Evolutionary conservation across 2,329 filamentous ascomycete species (phyloP).

Genomic region (Nothophaeocryptopus gaeumannii): DNA sequence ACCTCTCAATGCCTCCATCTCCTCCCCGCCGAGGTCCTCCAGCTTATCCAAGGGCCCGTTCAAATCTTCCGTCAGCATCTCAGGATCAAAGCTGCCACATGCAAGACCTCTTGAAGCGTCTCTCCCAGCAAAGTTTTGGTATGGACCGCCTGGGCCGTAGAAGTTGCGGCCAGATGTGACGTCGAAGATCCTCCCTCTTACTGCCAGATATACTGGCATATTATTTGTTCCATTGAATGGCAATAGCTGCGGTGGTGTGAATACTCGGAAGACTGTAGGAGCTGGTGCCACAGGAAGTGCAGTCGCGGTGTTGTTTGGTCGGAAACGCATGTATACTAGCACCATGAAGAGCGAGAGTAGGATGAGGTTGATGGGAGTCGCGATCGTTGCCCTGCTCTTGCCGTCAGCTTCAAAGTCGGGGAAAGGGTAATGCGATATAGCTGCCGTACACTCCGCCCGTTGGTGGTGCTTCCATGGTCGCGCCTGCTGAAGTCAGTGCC

Average conservation of each 20-base stretch:
- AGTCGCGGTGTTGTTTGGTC: slow-evolving; percentile 47
- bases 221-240: slow-evolving; percentile 76
- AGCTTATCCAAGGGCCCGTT: slow-evolving; percentile 78
- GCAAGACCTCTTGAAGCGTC: slow-evolving; percentile 88
- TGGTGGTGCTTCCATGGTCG: slow-evolving; percentile 10
- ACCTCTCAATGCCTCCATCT: slow-evolving; percentile 74
- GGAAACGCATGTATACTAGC: slow-evolving; percentile 58
- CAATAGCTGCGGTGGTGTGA: slow-evolving; percentile 77
- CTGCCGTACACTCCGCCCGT: slow-evolving; percentile 14
- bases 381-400: slow-evolving; percentile 49
- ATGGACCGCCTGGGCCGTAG: slow-evolving; percentile 92
- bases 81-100: slow-evolving; percentile 87
- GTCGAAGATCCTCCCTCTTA: slow-evolving; percentile 88
- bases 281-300: slow-evolving; percentile 56
- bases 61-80: slow-evolving; percentile 90
- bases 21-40: slow-evolving; percentile 66
- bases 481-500: slow-evolving; percentile 7
- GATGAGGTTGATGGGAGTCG: slow-evolving; percentile 61
- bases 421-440: slow-evolving; percentile 16
- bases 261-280: slow-evolving; percentile 82
- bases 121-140: slow-evolving; percentile 91
- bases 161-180: slow-evolving; percentile 84
- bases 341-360: slow-evolving; percentile 58
- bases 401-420: not conserved
- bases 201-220: slow-evolving; percentile 81